Evolutionary conservation across 2,329 filamentous ascomycete species (phyloP), one percentile per base, ranked within the genome.

Genomic region (Diaporthe sp.): DNA sequence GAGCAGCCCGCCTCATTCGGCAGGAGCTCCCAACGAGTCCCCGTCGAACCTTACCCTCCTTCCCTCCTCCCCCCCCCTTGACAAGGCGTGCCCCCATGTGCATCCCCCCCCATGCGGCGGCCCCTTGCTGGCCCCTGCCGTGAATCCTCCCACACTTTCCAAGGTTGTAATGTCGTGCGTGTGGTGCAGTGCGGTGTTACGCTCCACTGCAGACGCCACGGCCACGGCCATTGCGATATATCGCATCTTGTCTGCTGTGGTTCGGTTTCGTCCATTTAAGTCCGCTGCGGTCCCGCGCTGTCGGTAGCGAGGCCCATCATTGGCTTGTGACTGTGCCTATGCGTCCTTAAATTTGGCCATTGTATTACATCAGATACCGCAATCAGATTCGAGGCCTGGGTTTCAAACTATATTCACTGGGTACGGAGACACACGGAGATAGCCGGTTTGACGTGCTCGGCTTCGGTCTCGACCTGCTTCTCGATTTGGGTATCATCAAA

Each of bases 401-500:
- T 37, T 39, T 37, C 47, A 39, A 68, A 68, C 63, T 68, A 19
- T 68, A 51, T 68, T 68, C n/a, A 19, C 47, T 68, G 63, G 30
- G 30, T 51, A 37, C 47, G 47, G 47, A 39, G 32, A 12, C 61
- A 5, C 35, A 15, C 44, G 44, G 44, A 51, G 44, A 37, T 47
- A 1, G 37, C 25, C 61, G 47, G 22, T 4, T 25, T 66, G 44
- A 17, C 44, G 8, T 25, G 30, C 42, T 66, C 27, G 27, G n/a
- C 44, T 22, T 39, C 47, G 47, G 32, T 50, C 47, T 50, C 55
- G 44, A 12, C n/a, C 17, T 71, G 35, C 42, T 35, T 35, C 22
- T 53, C 42, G 47, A 59, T 2, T 32, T 58, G 72, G 72, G 72
- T 73, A 73, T 73, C 72, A 71, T 53, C 44, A 39, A 27, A 53